These are phyloP conservation scores for Clonostachys chloroleuca DNA, from an alignment of 2,329 filamentous ascomycete genomes.

Conservation along the genomic window DNA sequence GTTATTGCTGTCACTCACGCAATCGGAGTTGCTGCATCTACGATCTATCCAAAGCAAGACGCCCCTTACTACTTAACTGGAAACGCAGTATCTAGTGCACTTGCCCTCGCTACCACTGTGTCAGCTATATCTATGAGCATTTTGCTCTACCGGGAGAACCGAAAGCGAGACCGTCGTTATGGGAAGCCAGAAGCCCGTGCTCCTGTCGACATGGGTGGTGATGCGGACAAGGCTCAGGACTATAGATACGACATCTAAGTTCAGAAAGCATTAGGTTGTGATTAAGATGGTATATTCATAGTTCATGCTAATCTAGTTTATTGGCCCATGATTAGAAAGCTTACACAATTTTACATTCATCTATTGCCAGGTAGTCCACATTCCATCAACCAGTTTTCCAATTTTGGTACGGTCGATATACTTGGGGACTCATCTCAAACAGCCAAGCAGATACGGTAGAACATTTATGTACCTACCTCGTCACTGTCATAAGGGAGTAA, in stretches of 20 bases:
- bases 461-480: no score
- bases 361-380: no score
- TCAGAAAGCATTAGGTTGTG: no score
- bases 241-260: conserved; percentile 7
- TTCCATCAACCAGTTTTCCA: no score
- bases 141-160: conserved; percentile 5
- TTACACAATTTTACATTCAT: no score
- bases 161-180: conserved; percentile 3
- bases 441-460: no score
- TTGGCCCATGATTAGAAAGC: no score
- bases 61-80: conserved; percentile 8
- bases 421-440: no score
- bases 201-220: conserved; percentile 8
- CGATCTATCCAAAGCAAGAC: conserved; percentile 7
- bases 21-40: conserved; percentile 8
- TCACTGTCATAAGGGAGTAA: no score
- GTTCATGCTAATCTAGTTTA: no score
- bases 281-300: no score
- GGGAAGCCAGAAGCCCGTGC: conserved; percentile 6
- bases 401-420: no score
- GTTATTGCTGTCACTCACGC: conserved; percentile 9
- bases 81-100: conserved; percentile 6
- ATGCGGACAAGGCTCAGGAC: conserved; percentile 6
- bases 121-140: conserved; percentile 6
- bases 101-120: conserved; percentile 4